Base-by-base conservation (phyloP, 805 yeast genomes). In the Komagataella pastoris region DNA sequence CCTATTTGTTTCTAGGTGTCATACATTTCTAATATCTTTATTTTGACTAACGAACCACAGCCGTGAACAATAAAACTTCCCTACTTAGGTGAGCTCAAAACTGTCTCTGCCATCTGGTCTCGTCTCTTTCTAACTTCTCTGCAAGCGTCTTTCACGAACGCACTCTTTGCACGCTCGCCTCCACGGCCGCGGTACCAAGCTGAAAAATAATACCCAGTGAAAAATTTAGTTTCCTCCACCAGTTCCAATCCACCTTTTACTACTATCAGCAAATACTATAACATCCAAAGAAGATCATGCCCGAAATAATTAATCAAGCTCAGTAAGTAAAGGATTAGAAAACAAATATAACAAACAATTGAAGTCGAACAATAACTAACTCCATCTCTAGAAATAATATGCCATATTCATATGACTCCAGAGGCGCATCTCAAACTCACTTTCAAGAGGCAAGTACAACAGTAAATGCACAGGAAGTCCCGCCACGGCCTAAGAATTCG, bases 401-500 rank as follows among this genome's bases (percentile, higher is more conserved):
- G 40, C 14, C 40, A 10, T 14, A 30, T 14, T 14, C 40, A 30
- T 30, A 10, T 8, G 40, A 30, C 14, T 30, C 40, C 40, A 30
- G 40, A 8, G n/a, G 14, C 14, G 10, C 12, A 30, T 30, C 40
- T 30, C 40, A 30, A 30, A 30, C 40, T 14, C 2, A 30, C 40
- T 30, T 30, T 30, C n/a, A 30, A 10, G 40, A 30, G 14, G 40
- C 40, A 30, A 30, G 14, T 30, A 10, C 40, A 30, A 30, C 40
- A 14, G 40, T 30, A 30, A 30, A 30, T 30, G 40, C 40, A 10
- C 40, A 30, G 40, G 14, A 30, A 14, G 14, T 5, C 14, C 24
- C 47, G 24, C 21, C 21, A 40, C 45, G 10, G 19, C 50, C 47
- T 46, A 49, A 50, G 21, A 64, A 65, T 24, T 40, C 30, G 12